Percentiles rank a stretch among this genome's conserved stretches.
Evolutionary conservation across 1,139 yeast genomes (phyloP).

Genomic region (Yamadazyma friedrichii): DNA sequence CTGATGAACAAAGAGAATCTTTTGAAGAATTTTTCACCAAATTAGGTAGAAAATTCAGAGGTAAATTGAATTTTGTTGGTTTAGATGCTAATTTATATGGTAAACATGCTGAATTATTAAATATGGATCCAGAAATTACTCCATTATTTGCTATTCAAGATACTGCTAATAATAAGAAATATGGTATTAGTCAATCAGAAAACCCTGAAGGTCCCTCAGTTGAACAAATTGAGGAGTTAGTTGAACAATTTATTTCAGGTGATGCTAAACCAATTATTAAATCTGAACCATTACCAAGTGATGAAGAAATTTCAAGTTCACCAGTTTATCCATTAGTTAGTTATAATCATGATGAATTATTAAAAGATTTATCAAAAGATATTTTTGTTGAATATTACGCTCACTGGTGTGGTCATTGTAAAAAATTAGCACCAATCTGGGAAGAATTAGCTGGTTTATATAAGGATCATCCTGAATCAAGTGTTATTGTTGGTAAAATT

Average conservation of each 20-base stretch:
- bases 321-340: constrained; percentile 83
- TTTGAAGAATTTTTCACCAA: constrained; percentile 52
- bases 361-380: constrained; percentile 72
- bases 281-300: constrained; percentile 79
- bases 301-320: constrained; percentile 63
- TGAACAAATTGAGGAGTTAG: constrained; percentile 54
- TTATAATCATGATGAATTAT: constrained; percentile 71
- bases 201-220: constrained; percentile 39
- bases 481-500: constrained; percentile 77
- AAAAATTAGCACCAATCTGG: constrained; percentile 88
- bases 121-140: constrained; percentile 76
- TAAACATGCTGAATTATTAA: constrained; percentile 84
- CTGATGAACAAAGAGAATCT: constrained; percentile 62
- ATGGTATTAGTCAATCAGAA: constrained; percentile 54
- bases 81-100: constrained; percentile 82
- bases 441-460: constrained; percentile 80
- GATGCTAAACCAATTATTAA: constrained; percentile 71
- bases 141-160: constrained; percentile 93
- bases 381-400: constrained; percentile 94
- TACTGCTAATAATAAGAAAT: constrained; percentile 64
- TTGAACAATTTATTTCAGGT: constrained; percentile 63
- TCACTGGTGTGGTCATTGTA: constrained; percentile 99
- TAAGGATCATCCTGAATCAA: constrained; percentile 31
- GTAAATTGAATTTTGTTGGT: constrained; percentile 83
- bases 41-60: constrained; percentile 74